phyloP scores from a whole-genome alignment of 768 basidiomycete genomes.

The Mycena crocata region DNA sequence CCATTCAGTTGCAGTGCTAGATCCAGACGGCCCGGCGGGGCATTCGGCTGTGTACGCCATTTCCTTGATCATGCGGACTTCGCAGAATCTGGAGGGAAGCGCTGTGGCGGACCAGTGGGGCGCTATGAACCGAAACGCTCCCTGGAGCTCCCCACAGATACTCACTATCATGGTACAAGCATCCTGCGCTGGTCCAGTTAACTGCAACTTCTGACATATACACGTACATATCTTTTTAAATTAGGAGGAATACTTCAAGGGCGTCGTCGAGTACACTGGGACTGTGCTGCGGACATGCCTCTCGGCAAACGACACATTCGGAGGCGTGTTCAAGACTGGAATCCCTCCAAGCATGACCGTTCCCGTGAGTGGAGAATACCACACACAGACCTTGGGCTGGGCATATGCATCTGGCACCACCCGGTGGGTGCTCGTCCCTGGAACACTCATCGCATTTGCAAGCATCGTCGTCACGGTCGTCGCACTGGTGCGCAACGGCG shows the following conservation, averaged over 20 bases:
- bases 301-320: background rate
- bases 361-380: background rate
- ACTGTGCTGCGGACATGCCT: background rate
- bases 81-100: too few relatives aligned
- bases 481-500: background rate
- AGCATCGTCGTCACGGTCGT: background rate
- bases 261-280: background rate
- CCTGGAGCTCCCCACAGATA: too few relatives aligned
- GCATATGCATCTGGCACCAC: background rate
- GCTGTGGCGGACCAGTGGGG: too few relatives aligned
- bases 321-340: background rate
- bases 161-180: too few relatives aligned
- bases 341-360: background rate
- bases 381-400: slow-evolving; percentile 15
- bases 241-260: background rate
- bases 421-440: slow-evolving; percentile 13
- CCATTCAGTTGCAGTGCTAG: too few relatives aligned
- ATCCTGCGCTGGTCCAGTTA: too few relatives aligned
- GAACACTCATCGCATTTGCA: background rate
- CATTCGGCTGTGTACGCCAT: too few relatives aligned
- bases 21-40: too few relatives aligned
- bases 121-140: too few relatives aligned
- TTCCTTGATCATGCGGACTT: too few relatives aligned
- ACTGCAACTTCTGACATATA: background rate
- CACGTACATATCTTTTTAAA: background rate